Percentiles rank a stretch among this genome's conserved stretches.
Conservation (phyloP, 2,329 filamentous ascomycete genomes). For the Pseudogymnoascus sp. region DNA sequence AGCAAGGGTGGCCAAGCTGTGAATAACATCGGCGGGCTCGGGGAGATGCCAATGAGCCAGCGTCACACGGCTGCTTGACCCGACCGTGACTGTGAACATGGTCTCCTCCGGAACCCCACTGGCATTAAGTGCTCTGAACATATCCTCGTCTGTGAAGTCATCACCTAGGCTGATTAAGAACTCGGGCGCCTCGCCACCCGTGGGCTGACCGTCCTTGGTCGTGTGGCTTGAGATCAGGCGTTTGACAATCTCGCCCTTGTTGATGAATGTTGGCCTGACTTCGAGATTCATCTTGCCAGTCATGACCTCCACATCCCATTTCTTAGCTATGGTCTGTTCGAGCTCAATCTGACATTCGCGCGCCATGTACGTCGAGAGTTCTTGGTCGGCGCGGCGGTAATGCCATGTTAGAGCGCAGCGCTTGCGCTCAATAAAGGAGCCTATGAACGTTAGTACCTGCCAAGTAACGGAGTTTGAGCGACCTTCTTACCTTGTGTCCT, state of each 20-base stretch:
- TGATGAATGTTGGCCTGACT: slow-evolving; percentile 92
- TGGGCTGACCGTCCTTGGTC: slow-evolving; percentile 30
- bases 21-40: slow-evolving; percentile 81
- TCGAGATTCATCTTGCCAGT: slow-evolving; percentile 93
- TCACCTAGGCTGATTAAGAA: slow-evolving; percentile 90
- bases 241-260: slow-evolving; percentile 93
- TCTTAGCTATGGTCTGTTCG: slow-evolving; percentile 63
- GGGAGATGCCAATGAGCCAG: slow-evolving; percentile 83
- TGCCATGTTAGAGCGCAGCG: slow-evolving; percentile 95
- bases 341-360: slow-evolving; percentile 75
- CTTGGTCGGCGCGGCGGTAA: slow-evolving; percentile 83
- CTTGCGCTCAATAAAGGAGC: slow-evolving; percentile 90
- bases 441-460: slow-evolving; percentile 32
- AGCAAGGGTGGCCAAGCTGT: slow-evolving; percentile 47
- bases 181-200: slow-evolving; percentile 52
- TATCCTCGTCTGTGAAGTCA: slow-evolving; percentile 96
- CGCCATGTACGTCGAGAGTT: slow-evolving; percentile 72
- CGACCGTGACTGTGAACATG: slow-evolving; percentile 86
- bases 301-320: slow-evolving; percentile 94
- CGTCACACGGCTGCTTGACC: slow-evolving; percentile 85
- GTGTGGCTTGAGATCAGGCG: slow-evolving; percentile 66
- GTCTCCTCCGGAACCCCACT: slow-evolving; percentile 51
- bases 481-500: slow-evolving; percentile 60
- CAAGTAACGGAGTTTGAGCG: background rate
- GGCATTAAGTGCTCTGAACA: slow-evolving; percentile 73